Conservation (phyloP, 2,329 filamentous ascomycete species). For the Zarea fungicola region DNA sequence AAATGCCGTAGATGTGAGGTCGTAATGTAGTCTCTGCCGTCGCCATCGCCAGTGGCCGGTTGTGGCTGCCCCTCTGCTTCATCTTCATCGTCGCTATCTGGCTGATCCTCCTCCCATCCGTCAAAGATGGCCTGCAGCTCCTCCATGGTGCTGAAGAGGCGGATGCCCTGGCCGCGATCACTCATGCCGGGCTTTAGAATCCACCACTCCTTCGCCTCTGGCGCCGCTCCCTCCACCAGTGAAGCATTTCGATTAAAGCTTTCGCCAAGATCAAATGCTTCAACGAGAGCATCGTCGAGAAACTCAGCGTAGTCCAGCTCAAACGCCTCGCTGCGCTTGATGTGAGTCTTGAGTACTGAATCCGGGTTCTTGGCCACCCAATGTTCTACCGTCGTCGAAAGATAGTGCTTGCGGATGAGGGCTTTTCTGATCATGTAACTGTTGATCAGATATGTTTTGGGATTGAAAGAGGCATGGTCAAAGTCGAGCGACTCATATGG, state of each 20-base stretch:
- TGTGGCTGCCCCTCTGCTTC: constrained; percentile 39
- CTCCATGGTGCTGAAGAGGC: constrained; percentile 79
- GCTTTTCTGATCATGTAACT: constrained; percentile 95
- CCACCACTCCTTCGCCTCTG: constrained; percentile 72
- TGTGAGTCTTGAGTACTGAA: constrained; percentile 62
- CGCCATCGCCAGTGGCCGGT: constrained; percentile 20
- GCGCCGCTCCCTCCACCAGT: background rate
- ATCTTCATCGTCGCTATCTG: constrained; percentile 62
- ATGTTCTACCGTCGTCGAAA: constrained; percentile 74
- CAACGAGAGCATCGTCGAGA: constrained; percentile 84
- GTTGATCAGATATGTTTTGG: constrained; percentile 63
- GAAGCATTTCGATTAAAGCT: constrained; percentile 62
- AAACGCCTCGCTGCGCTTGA: constrained; percentile 77
- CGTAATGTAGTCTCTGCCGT: constrained; percentile 55
- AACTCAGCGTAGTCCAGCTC: constrained; percentile 98
- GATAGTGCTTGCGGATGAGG: constrained; percentile 91
- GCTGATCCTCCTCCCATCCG: constrained; percentile 70
- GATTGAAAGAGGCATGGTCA: constrained; percentile 59
- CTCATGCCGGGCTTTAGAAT: constrained; percentile 98
- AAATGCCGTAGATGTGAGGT: constrained; percentile 94
- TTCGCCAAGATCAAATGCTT: constrained; percentile 80
- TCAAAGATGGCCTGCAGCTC: constrained; percentile 87
- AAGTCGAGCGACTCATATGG: constrained; percentile 89
- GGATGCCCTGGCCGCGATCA: constrained; percentile 88
- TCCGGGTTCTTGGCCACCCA: constrained; percentile 81